Evolutionary conservation across 148 eudicot species (phyloP).

Genomic region (Rhododendron griersonianum): DNA sequence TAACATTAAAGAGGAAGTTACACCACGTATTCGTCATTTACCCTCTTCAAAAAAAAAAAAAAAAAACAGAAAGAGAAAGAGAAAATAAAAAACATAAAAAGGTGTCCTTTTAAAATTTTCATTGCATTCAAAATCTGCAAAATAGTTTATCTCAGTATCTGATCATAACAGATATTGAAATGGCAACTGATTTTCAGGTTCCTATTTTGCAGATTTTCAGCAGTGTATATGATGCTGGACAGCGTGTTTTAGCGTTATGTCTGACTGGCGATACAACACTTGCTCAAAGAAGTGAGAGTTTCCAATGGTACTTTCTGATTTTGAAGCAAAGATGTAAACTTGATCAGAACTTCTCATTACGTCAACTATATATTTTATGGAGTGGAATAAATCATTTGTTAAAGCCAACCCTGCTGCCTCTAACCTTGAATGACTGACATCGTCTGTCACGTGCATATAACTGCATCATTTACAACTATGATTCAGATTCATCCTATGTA

Average conservation of each 20-base stretch:
- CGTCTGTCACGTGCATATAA: neutral
- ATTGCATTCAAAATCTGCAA: too few relatives aligned
- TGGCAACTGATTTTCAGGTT: neutral
- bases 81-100: too few relatives aligned
- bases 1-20: too few relatives aligned
- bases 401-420: neutral
- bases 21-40: too few relatives aligned
- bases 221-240: neutral
- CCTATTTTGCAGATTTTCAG: slow-evolving; percentile 1
- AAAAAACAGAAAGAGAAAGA: too few relatives aligned
- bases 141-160: neutral
- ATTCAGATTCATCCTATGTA: neutral
- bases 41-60: too few relatives aligned
- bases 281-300: neutral
- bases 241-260: neutral
- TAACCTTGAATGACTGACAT: neutral
- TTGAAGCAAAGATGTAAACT: neutral
- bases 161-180: neutral
- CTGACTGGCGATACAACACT: neutral
- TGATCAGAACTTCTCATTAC: neutral
- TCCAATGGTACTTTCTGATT: slow-evolving; percentile 5
- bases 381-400: neutral
- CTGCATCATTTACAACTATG: neutral
- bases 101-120: too few relatives aligned
- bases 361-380: neutral